Evolutionary conservation across 2,329 filamentous ascomycete species (phyloP), one percentile per base, ranked within the genome.

Genomic region (Aspergillus sp.): DNA sequence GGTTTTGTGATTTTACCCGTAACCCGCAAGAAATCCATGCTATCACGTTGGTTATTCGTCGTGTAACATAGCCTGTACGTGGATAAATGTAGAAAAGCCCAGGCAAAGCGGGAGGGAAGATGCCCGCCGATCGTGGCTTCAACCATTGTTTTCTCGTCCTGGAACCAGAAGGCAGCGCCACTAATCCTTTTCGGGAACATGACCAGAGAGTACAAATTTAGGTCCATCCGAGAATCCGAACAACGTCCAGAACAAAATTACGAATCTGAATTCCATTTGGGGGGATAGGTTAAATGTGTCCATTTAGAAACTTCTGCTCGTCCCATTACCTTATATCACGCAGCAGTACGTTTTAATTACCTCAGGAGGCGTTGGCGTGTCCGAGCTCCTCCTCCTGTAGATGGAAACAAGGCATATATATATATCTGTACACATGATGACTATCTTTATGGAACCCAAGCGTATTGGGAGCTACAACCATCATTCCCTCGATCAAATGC

Each of bases 221-320:
- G 36, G 36, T 39, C 14, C 14, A 39, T n/a, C 36, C 36, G 2
- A 39, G 36, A 39, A n/a, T n/a, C 14, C 14, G 36, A 39, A 39
- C 36, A 39, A 39, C 36, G 36, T 39, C 36, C 14, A 5, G 14
- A 39, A n/a, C 14, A n/a, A 39, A n/a, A 39, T n/a, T 39, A n/a
- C 12, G 36, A n/a, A 39, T 39, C 12, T 39, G 4, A 39, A 39
- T n/a, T 39, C 36, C 14, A n/a, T 39, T 39, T n/a, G 36, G 14
- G 36, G 52, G 51, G 50, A 45, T 52, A 58, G 56, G 47, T 52
- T 55, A 45, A 51, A 31, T 58, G 46, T 32, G 31, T 47, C 47
- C 52, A 55, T 52, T 36, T 52, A 58, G 52, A 32, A 55, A 9
- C 11, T 58, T 58, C 46, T 54, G 56, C 56, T 58, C 16, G 52